Evolutionary conservation across 257 asterid genomes (phyloP), one percentile per base, ranked within the genome.

Genomic region (Solanum infundibuliforme): DNA sequence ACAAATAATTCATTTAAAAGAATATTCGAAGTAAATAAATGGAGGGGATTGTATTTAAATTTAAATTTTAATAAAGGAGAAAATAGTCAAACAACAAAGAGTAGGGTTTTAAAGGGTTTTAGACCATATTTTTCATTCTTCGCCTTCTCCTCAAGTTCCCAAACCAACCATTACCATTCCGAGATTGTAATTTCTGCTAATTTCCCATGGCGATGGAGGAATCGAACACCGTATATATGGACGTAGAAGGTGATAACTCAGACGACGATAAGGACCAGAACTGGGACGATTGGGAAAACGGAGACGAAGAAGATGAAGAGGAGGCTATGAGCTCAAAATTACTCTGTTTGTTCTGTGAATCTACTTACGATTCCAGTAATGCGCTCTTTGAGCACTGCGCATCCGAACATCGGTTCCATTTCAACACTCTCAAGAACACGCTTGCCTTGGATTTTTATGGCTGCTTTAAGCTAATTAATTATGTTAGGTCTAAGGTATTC

Each of bases 381-480:
- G 86, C 88, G 12, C 95, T 97, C 58, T 93, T 97, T 73, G 90
- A 94, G 65, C 99, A 97, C 89, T 95, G 98, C 90, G 92, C 91
- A 86, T 91, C 94, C 35, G 81, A 83, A 68, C 99, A 97, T 88
- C 83, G n/a, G 84, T 95, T 96, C 79, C 94, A 95, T 87, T 94
- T 94, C 87, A 52, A 90, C 38, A 93, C 86, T 39, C 85, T 92
- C 29, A 93, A 88, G 91, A 87, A 60, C 43, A 43, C 86, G 20
- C 71, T 89, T 39, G 72, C 83, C 52, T 92, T 97, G 96, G 99
- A 97, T 91, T 94, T 97, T 87, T 97, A 97, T 38, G 93, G 88
- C 52, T 91, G 98, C 91, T 91, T 97, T 62, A 94, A 94, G 98
- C 95, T 97, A 89, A 91, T 97, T 89, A 97, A 97, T 89, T 95